These are phyloP conservation scores for Mortierella sp. DNA, from an alignment of 371 early-diverging fungal genomes.

Conservation along the genomic window DNA sequence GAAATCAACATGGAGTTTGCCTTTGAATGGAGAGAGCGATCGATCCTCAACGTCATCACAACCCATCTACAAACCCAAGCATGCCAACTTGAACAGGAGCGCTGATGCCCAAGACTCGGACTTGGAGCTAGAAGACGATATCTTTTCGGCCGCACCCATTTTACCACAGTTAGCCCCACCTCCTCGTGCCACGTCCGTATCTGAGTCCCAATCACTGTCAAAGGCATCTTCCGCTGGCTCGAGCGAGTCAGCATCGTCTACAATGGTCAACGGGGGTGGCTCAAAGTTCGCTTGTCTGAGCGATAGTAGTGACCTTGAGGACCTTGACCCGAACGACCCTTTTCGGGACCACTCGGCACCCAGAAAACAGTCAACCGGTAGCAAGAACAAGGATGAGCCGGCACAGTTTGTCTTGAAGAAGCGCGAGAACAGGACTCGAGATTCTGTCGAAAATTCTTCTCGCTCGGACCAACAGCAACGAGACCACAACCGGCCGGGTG, in stretches of 20 bases:
- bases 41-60: not conserved
- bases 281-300: not conserved
- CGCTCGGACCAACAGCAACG: not conserved
- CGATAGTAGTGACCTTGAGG: too few species aligned
- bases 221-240: not conserved
- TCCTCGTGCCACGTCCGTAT: not conserved
- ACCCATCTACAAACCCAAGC: slow-evolving; percentile 8
- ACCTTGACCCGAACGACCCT: not conserved
- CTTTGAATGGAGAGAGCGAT: not conserved
- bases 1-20: too few species aligned
- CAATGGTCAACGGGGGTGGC: not conserved
- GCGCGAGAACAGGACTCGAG: not conserved
- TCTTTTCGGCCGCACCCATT: not conserved
- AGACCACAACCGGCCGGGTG: not conserved
- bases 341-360: not conserved
- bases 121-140: slow-evolving; percentile 31
- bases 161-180: not conserved
- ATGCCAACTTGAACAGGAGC: not conserved
- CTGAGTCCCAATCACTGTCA: not conserved
- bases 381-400: not conserved
- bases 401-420: not conserved
- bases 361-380: not conserved
- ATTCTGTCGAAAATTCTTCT: not conserved
- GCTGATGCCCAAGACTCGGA: slow-evolving; percentile 17
- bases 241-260: not conserved